Percentiles rank a stretch among this genome's conserved stretches.
phyloP scores from a whole-genome alignment of 371 early-diverging fungal genomes.

The Mortierella sp. region DNA sequence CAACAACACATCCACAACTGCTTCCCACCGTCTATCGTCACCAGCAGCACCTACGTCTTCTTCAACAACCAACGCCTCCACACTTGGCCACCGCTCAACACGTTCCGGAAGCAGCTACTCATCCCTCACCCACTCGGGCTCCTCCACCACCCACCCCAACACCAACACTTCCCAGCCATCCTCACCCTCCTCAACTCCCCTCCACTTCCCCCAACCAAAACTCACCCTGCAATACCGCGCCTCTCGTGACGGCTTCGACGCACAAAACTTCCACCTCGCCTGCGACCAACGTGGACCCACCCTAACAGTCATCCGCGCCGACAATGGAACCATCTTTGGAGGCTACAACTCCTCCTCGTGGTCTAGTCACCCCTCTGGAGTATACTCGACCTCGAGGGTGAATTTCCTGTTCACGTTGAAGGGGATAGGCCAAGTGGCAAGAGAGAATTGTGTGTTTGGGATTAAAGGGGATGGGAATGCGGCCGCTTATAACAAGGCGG shows the following conservation, averaged over 20 bases:
- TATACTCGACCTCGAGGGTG: constrained; percentile 40
- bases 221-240: constrained; percentile 46
- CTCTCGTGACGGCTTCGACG: constrained; percentile 50
- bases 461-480: constrained; percentile 47
- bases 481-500: constrained; percentile 45
- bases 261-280: constrained; percentile 43
- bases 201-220: constrained; percentile 23
- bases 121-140: not conserved
- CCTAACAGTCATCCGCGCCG: constrained; percentile 37
- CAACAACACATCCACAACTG: not conserved
- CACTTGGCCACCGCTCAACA: constrained; percentile 5
- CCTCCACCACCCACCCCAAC: not conserved
- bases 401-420: constrained; percentile 52
- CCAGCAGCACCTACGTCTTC: not conserved
- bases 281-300: constrained; percentile 57
- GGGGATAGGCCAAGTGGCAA: constrained; percentile 22
- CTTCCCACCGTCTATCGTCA: constrained; percentile 5
- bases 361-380: constrained; percentile 53
- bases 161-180: not conserved
- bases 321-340: constrained; percentile 47
- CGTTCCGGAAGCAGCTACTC: constrained; percentile 14
- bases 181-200: not conserved
- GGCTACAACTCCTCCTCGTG: constrained; percentile 48
- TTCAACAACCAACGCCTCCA: not conserved
- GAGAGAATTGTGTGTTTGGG: constrained; percentile 33